phyloP scores from a whole-genome alignment of 1,284 basidiomycete genomes.

The Puccinia triticina region DNA sequence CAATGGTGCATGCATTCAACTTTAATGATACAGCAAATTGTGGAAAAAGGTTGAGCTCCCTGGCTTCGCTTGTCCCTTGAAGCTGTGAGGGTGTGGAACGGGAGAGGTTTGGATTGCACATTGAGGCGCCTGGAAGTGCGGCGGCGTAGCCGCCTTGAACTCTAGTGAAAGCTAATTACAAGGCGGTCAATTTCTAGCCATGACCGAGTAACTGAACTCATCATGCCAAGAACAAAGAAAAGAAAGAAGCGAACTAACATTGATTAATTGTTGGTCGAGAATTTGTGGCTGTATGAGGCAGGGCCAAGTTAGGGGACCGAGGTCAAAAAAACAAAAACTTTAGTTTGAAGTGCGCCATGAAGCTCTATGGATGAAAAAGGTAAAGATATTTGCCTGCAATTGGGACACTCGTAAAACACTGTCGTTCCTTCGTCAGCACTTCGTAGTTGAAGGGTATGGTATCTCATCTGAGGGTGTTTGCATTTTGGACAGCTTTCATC shows the following conservation, averaged over 20 bases:
- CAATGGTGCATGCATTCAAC: too few species aligned
- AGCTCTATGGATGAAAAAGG: neutral
- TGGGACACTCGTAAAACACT: conserved; percentile 61
- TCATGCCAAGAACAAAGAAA: too few species aligned
- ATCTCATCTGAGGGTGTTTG: conserved; percentile 61
- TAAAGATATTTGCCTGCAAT: conserved; percentile 57
- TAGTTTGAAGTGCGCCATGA: neutral
- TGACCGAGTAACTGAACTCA: too few species aligned
- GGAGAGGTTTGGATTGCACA: too few species aligned
- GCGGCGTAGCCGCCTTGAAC: too few species aligned
- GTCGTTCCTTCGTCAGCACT: conserved; percentile 62
- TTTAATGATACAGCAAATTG: too few species aligned
- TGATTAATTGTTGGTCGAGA: conserved; percentile 24
- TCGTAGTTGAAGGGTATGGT: conserved; percentile 62
- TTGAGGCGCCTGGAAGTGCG: too few species aligned
- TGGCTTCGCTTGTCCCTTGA: too few species aligned
- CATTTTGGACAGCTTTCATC: conserved; percentile 91
- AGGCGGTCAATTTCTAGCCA: too few species aligned
- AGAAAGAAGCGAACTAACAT: neutral
- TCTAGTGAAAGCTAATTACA: too few species aligned
- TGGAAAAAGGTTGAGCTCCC: too few species aligned
- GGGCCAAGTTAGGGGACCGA: neutral
- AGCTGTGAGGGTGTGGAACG: too few species aligned
- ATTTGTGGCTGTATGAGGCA: neutral
- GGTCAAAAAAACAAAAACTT: neutral